A percentile compares a stretch with the other conserved stretches of the same genome.
These are phyloP conservation scores for Diutina neorugosa DNA, from an alignment of 1,139 yeast species.

Conservation along the genomic window DNA sequence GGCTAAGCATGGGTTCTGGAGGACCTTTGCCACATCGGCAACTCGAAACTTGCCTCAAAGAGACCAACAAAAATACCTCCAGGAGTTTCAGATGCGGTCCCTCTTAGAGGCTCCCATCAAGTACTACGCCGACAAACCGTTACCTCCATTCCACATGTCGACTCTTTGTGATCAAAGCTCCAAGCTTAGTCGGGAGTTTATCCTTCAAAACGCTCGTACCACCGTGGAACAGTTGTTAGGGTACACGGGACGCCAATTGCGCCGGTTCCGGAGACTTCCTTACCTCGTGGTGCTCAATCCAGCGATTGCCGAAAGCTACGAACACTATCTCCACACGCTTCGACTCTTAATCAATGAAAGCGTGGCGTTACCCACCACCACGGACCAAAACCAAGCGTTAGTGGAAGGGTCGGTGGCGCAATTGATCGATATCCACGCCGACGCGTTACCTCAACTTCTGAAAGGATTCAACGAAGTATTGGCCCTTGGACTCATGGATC, in stretches of 20 bases:
- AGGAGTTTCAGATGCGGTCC: conserved; percentile 39
- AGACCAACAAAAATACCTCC: conserved; percentile 2
- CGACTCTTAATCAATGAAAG: conserved; percentile 19
- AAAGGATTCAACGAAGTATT: conserved; percentile 70
- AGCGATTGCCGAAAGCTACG: conserved; percentile 73
- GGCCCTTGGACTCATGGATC: conserved; percentile 31
- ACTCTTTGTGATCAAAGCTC: conserved; percentile 27
- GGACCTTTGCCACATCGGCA: not conserved
- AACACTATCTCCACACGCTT: conserved; percentile 60
- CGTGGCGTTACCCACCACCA: conserved; percentile 27
- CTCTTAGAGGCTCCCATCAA: conserved; percentile 40
- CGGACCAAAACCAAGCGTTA: conserved; percentile 42
- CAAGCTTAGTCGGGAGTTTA: conserved; percentile 22
- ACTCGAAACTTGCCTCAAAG: not conserved
- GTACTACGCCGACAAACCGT: conserved; percentile 32
- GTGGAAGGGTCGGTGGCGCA: conserved; percentile 35
- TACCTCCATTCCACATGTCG: conserved; percentile 37
- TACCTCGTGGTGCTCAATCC: conserved; percentile 81
- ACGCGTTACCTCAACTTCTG: conserved; percentile 69
- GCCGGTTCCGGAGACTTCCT: conserved; percentile 62
- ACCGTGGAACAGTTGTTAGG: conserved; percentile 32
- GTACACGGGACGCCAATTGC: conserved; percentile 42
- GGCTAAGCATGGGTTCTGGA: not conserved
- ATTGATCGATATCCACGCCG: conserved; percentile 66
- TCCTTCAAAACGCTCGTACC: conserved; percentile 24